These are phyloP conservation scores for Pelargonium fulgidum DNA, from an alignment of 441 rosid species.

Conservation along the genomic window DNA sequence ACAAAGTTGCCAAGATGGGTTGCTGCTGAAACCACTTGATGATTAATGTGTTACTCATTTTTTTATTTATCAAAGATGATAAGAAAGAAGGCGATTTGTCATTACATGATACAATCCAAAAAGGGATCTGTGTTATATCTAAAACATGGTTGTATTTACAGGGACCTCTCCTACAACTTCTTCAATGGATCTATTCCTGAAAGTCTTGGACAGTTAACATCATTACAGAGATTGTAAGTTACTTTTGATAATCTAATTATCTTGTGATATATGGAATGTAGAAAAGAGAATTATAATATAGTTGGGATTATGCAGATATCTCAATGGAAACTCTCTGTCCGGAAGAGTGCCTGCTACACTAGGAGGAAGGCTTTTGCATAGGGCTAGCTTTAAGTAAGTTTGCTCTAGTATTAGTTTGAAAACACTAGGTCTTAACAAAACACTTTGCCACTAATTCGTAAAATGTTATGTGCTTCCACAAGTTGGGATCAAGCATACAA, in stretches of 20 bases:
- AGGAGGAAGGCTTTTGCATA: constrained; percentile 86
- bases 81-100: too few relatives aligned
- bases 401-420: constrained; percentile 8
- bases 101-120: neutral
- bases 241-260: constrained; percentile 14
- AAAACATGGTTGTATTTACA: constrained; percentile 25
- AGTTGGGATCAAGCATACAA: too few relatives aligned
- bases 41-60: too few relatives aligned
- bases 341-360: constrained; percentile 88
- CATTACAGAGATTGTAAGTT: constrained; percentile 70
- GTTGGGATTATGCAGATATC: constrained; percentile 49
- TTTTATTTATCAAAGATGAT: too few relatives aligned
- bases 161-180: constrained; percentile 84
- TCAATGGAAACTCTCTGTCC: constrained; percentile 82
- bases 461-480: too few relatives aligned
- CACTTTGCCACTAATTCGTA: too few relatives aligned
- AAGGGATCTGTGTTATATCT: constrained; percentile 8
- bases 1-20: too few relatives aligned
- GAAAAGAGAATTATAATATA: constrained; percentile 13
- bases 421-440: neutral
- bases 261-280: constrained; percentile 1
- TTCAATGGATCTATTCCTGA: constrained; percentile 85
- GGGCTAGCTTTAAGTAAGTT: constrained; percentile 93
- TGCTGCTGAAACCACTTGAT: too few relatives aligned
- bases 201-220: constrained; percentile 71